Evolutionary conservation across 208 protist genomes (phyloP).

Genomic region (Naegleria fowleri): DNA sequence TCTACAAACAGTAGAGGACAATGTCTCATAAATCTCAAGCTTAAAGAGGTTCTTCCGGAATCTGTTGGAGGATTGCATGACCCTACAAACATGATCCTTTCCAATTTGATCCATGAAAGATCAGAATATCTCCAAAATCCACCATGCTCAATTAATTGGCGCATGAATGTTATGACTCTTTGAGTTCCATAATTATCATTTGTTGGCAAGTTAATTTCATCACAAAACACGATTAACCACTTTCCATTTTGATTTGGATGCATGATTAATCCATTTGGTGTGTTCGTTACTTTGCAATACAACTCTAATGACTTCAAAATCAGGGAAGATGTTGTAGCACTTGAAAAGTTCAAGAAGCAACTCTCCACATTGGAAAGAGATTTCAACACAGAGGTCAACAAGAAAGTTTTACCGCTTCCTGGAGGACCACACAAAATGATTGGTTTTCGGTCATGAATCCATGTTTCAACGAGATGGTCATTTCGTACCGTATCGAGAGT

Average conservation of each 20-base stretch:
- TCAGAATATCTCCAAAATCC: slow-evolving; percentile 85
- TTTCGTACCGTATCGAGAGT: slow-evolving; percentile 97
- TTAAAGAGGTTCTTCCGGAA: slow-evolving; percentile 88
- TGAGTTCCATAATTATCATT: slow-evolving; percentile 96
- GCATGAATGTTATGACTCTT: slow-evolving; percentile 91
- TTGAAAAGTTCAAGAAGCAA: slow-evolving; percentile 97
- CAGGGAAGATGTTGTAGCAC: slow-evolving; percentile 84
- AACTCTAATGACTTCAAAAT: slow-evolving; percentile 95
- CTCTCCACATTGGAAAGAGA: slow-evolving; percentile 83
- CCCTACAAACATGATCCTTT: slow-evolving; percentile 91
- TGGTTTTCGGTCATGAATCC: slow-evolving; percentile 82
- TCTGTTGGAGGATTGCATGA: slow-evolving; percentile 98
- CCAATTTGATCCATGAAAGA: slow-evolving; percentile 80
- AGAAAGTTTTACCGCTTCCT: slow-evolving; percentile 94
- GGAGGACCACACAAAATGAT: slow-evolving; percentile 94
- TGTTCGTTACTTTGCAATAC: slow-evolving; percentile 87
- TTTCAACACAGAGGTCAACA: slow-evolving; percentile 81
- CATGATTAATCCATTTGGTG: slow-evolving; percentile 76
- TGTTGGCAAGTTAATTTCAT: slow-evolving; percentile 97
- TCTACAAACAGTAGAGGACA: slow-evolving; percentile 95
- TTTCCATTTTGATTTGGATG: slow-evolving; percentile 72
- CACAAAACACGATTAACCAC: slow-evolving; percentile 96
- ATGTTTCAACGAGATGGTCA: slow-evolving; percentile 85
- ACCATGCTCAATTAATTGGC: slow-evolving; percentile 94
- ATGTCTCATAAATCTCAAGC: slow-evolving; percentile 91